These are phyloP conservation scores for Karstenula rhodostoma DNA, from an alignment of 2,329 filamentous ascomycete species.

Conservation along the genomic window DNA sequence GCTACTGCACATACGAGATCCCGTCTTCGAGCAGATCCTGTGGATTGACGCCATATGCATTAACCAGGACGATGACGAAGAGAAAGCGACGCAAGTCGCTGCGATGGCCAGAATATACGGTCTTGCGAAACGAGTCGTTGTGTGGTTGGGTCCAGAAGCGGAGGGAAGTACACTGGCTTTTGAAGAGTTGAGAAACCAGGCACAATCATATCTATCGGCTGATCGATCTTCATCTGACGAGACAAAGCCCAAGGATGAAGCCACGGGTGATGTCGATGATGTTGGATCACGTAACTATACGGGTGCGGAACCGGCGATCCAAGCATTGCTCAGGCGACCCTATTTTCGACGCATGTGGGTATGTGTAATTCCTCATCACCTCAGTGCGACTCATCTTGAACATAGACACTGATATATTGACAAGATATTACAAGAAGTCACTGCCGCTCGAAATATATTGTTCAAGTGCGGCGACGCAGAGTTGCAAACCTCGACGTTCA, in stretches of 20 bases:
- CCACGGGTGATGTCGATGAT: too few relatives aligned
- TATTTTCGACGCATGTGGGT: conserved; percentile 24
- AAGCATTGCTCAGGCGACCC: conserved; percentile 10
- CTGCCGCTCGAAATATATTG: conserved; percentile 17
- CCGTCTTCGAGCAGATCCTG: background rate
- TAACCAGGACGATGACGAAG: conserved; percentile 17
- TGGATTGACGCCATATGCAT: conserved; percentile 19
- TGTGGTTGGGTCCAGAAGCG: conserved; percentile 23
- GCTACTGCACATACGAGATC: conserved; percentile 3
- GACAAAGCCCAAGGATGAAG: too few relatives aligned
- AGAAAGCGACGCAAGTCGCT: conserved; percentile 18
- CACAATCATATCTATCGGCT: background rate
- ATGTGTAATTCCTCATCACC: background rate
- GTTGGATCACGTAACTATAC: too few relatives aligned
- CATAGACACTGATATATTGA: background rate
- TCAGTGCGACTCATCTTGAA: background rate
- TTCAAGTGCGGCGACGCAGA: conserved; percentile 15
- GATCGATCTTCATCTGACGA: background rate
- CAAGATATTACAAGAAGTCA: conserved; percentile 22
- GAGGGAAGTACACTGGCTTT: conserved; percentile 7
- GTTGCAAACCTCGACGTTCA: conserved; percentile 13
- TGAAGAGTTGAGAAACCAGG: background rate
- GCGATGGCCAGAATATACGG: conserved; percentile 25
- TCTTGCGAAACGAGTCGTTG: conserved; percentile 14
- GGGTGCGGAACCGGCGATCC: background rate